A percentile compares a stretch with the other conserved stretches of the same genome.
Conservation (phyloP, 1,284 basidiomycete species). For the Ustilago nuda region DNA sequence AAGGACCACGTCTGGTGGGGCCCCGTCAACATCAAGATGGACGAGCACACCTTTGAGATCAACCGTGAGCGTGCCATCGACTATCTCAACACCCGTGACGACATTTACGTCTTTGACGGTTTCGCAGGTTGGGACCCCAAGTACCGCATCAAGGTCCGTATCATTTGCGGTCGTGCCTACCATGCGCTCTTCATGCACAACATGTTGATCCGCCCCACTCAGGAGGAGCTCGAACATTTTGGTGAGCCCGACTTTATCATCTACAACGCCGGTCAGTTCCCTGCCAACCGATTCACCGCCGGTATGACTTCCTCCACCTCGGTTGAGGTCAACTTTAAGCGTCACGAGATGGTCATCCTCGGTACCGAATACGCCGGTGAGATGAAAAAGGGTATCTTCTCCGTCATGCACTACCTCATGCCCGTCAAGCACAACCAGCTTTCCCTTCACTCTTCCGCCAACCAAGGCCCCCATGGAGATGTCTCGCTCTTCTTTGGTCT, state of each 20-base stretch:
- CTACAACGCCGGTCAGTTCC: constrained; percentile 99
- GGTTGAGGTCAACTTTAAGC: constrained; percentile 99
- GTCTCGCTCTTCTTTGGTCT: constrained; percentile 99
- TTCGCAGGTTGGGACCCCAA: constrained; percentile 98
- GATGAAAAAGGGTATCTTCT: constrained; percentile 99
- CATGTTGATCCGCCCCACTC: constrained; percentile 98
- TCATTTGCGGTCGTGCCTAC: constrained; percentile 98
- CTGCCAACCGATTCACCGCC: constrained; percentile 99
- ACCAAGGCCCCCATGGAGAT: constrained; percentile 90
- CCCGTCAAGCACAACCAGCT: constrained; percentile 98
- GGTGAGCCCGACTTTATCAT: constrained; percentile 99
- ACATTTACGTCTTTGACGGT: constrained; percentile 99
- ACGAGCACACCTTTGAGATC: constrained; percentile 97
- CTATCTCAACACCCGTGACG: constrained; percentile 94
- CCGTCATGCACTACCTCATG: constrained; percentile 99
- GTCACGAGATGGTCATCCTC: constrained; percentile 99
- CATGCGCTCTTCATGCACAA: constrained; percentile 96
- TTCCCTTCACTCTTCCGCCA: constrained; percentile 98
- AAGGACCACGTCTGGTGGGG: constrained; percentile 99
- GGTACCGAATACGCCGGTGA: constrained; percentile 99
- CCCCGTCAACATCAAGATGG: constrained; percentile 99
- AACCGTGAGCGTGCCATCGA: constrained; percentile 99
- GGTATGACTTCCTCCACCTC: constrained; percentile 99
- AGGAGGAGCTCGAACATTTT: constrained; percentile 92
- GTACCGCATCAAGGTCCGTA: constrained; percentile 99